Conservation (phyloP, 768 basidiomycete genomes). For the Amanita muscaria region DNA sequence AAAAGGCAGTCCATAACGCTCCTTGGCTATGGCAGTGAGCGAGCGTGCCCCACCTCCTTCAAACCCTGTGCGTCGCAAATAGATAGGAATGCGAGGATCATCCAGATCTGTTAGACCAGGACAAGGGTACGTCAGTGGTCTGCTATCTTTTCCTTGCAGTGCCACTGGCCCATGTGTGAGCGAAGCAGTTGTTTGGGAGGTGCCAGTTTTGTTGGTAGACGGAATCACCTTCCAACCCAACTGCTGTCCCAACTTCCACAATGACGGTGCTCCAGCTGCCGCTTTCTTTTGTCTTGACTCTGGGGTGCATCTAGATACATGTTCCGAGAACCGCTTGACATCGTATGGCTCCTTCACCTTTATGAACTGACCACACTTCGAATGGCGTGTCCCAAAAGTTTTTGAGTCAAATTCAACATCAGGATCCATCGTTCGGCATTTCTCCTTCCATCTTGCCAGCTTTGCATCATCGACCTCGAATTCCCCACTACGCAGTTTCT, state of each 20-base stretch:
- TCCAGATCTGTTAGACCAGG: not conserved
- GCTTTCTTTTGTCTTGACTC: too few species aligned
- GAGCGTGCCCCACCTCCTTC: not conserved
- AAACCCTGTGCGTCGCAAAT: not conserved
- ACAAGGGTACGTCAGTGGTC: not conserved
- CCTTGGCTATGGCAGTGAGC: not conserved
- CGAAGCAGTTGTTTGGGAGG: too few species aligned
- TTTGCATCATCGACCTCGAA: too few species aligned
- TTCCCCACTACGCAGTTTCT: too few species aligned
- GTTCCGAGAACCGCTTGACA: constrained; percentile 4
- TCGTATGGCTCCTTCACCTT: constrained; percentile 11
- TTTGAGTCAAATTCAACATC: not conserved
- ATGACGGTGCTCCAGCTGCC: too few species aligned
- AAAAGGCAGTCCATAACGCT: not conserved
- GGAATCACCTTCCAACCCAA: too few species aligned
- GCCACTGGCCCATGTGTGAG: too few species aligned
- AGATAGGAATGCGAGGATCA: not conserved
- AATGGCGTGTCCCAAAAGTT: not conserved
- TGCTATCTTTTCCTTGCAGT: too few species aligned
- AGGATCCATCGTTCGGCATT: not conserved
- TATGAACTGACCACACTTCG: not conserved
- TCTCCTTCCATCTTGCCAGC: too few species aligned
- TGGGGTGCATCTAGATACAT: constrained; percentile 4
- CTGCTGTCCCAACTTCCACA: too few species aligned
- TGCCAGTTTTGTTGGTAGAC: too few species aligned